Percentiles rank a stretch among this genome's conserved stretches.
phyloP scores from a whole-genome alignment of 2,329 filamentous ascomycete genomes.

The Dothistroma septosporum region DNA sequence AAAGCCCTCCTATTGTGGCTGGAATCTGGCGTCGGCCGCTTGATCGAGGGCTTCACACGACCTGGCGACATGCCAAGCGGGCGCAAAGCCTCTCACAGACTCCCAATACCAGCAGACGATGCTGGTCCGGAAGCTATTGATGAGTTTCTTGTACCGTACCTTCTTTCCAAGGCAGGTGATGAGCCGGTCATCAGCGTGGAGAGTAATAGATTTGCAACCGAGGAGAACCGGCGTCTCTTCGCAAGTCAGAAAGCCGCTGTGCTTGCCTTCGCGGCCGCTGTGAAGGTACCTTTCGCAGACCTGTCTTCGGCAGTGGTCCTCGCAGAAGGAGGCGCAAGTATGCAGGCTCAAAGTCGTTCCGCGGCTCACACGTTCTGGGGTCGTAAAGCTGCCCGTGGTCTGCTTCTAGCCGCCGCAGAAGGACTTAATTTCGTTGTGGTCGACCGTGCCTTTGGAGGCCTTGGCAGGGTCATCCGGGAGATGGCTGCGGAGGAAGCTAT shows the following conservation, averaged over 20 bases:
- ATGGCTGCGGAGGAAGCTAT: constrained; percentile 18
- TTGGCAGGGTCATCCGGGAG: constrained; percentile 40
- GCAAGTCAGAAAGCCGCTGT: constrained; percentile 53
- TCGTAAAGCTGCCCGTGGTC: constrained; percentile 54
- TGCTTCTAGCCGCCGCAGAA: constrained; percentile 58
- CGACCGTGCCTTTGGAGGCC: constrained; percentile 59
- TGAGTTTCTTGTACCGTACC: constrained; percentile 55
- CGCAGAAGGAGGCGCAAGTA: constrained; percentile 15
- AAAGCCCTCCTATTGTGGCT: constrained; percentile 62
- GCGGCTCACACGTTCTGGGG: constrained; percentile 54
- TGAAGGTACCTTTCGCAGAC: constrained; percentile 52
- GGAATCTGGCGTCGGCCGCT: constrained; percentile 53
- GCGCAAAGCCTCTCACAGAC: constrained; percentile 35
- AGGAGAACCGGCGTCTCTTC: constrained; percentile 52
- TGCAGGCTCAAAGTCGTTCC: constrained; percentile 42
- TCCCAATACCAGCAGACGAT: constrained; percentile 49
- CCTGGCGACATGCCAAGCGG: constrained; percentile 35
- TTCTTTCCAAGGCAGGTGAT: constrained; percentile 51
- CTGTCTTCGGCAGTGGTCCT: constrained; percentile 39
- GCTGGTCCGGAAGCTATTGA: constrained; percentile 53
- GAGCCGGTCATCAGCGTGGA: constrained; percentile 54
- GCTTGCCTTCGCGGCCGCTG: constrained; percentile 51
- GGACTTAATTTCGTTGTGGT: constrained; percentile 55
- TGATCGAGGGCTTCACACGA: constrained; percentile 56
- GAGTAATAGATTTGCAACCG: constrained; percentile 54